A percentile compares a stretch with the other conserved stretches of the same genome.
These are phyloP conservation scores for Sporisorium iseilematis-ciliati DNA, from an alignment of 1,284 basidiomycete genomes.

Conservation along the genomic window DNA sequence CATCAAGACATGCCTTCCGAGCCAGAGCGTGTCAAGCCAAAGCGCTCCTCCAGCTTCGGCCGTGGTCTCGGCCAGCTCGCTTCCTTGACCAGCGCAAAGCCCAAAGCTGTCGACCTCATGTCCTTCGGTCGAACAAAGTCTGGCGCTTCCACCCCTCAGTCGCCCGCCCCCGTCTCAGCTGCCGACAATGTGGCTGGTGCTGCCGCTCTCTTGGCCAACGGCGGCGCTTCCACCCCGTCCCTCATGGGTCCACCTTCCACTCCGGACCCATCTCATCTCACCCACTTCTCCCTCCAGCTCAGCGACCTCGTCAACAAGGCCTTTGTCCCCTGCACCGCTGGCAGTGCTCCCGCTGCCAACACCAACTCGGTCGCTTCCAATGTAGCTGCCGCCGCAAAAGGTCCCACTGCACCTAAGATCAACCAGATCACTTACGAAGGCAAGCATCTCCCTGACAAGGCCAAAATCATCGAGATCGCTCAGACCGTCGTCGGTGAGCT, in stretches of 20 bases:
- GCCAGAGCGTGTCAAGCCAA: constrained; percentile 48
- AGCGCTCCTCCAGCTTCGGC: constrained; percentile 60
- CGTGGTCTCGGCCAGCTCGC: constrained; percentile 55
- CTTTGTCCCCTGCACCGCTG: constrained; percentile 56
- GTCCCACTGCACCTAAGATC: constrained; percentile 51
- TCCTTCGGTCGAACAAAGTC: constrained; percentile 42
- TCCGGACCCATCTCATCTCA: constrained; percentile 63
- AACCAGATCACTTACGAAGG: constrained; percentile 59
- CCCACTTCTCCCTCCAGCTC: constrained; percentile 62
- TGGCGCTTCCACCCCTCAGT: constrained; percentile 42
- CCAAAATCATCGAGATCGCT: constrained; percentile 63
- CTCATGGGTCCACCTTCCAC: constrained; percentile 49
- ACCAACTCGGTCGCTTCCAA: constrained; percentile 41
- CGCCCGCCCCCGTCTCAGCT: constrained; percentile 13
- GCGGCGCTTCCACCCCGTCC: constrained; percentile 3
- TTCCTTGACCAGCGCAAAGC: constrained; percentile 50
- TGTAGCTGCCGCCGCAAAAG: constrained; percentile 52
- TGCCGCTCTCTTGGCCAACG: constrained; percentile 29
- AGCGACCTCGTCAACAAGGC: constrained; percentile 68
- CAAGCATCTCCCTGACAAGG: constrained; percentile 59
- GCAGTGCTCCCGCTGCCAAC: constrained; percentile 14
- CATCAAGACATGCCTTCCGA: constrained; percentile 16
- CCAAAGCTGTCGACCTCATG: constrained; percentile 51
- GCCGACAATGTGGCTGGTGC: constrained; percentile 35
- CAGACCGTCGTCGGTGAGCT: constrained; percentile 63